Evolutionary conservation across 2,329 filamentous ascomycete genomes (phyloP), one percentile per base, ranked within the genome.

Genomic region (Pleoardoris graminearum): DNA sequence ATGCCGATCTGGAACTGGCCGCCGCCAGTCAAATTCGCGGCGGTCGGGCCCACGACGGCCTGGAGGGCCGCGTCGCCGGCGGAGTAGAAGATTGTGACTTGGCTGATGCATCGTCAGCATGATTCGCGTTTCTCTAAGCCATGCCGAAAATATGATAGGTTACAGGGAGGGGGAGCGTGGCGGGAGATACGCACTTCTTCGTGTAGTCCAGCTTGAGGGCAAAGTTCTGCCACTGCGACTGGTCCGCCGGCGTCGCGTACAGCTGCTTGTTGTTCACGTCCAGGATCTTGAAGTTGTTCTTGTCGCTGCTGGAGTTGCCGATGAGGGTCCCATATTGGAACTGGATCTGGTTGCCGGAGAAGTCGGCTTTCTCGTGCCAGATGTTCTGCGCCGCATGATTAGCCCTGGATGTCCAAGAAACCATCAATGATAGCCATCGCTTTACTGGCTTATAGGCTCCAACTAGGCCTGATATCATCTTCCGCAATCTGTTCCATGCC

Each of bases 1-100:
- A 85, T 65, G 30, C 84, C 84, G 46, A 86, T 79, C 65, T 87
- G 84, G 68, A 79, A 85, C 66, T 86, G 82, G 19, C 84, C 84
- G 49, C 80, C 77, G 4, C 84, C 84, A 35, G 76, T 75, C 50
- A 84, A 75, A 58, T 84, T 76, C 59, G 83, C 82, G 35, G 69
- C 19, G 0, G 80, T 61, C 0, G 78, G 70, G 16, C 73, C 68
- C 0, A 77, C 82, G n/a, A 80, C 78, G 1, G 73, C 65, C 27
- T 75, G 70, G 25, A 86, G 79, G 0, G 78, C 67, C 1, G 68
- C 64, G 25, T 65, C 65, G 37, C 76, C 79, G 16, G 72, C 70
- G 1, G 83, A 86, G 73, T 85, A 85, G 70, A 80, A 83, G 38
- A 84, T 77, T 44, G 82, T 78, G 1, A 81, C 77, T n/a, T n/a